Conservation (phyloP, 2,329 filamentous ascomycete species). For the Calonectria montana region DNA sequence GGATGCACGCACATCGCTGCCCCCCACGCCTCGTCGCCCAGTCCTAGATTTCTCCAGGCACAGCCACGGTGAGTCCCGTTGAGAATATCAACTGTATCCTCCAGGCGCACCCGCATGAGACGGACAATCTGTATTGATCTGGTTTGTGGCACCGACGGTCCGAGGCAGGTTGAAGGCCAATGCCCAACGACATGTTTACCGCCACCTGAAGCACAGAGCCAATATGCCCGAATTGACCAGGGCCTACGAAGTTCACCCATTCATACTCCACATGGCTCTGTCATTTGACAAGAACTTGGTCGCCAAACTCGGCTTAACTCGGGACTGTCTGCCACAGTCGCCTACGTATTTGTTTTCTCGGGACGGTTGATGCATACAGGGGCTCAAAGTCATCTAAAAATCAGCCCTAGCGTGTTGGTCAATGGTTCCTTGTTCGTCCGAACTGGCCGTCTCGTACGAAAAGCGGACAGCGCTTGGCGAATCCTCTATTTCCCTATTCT, state of each 20-base stretch:
- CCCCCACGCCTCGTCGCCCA: neutral
- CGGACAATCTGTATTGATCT: neutral
- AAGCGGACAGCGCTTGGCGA: neutral
- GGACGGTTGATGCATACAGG: neutral
- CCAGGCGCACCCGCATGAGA: neutral
- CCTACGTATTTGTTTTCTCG: neutral
- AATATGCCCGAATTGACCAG: neutral
- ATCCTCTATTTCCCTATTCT: no score
- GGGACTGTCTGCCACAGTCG: neutral
- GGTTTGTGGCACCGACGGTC: neutral
- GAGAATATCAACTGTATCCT: neutral
- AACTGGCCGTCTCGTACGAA: neutral
- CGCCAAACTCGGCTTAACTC: neutral
- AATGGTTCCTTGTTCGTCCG: neutral
- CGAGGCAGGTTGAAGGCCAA: neutral
- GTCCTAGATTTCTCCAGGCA: neutral
- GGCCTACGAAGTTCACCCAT: neutral
- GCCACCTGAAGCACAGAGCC: neutral
- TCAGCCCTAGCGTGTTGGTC: neutral
- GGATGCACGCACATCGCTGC: neutral
- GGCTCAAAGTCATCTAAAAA: neutral
- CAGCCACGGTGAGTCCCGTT: neutral
- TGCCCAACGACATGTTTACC: neutral
- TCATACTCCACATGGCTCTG: neutral
- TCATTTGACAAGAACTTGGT: neutral